These are phyloP conservation scores for Guyanaporus albipodus DNA, from an alignment of 768 basidiomycete species.

Conservation along the genomic window DNA sequence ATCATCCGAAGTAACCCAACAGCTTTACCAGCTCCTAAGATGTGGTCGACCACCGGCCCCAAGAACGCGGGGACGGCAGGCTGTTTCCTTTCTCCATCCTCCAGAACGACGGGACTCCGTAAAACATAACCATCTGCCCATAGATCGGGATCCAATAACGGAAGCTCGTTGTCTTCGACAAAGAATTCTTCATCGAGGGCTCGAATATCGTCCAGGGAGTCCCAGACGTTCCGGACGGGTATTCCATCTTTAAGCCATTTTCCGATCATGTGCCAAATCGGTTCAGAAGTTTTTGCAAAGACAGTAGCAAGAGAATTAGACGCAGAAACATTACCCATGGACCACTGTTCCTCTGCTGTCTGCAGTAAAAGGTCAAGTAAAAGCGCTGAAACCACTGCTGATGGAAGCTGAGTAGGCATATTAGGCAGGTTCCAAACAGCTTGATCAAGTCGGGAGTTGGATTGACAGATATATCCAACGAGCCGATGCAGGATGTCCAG, in stretches of 20 bases:
- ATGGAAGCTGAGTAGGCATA: slow-evolving; percentile 38
- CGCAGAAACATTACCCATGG: slow-evolving; percentile 52
- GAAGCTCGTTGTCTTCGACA: slow-evolving; percentile 66
- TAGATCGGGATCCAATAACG: slow-evolving; percentile 67
- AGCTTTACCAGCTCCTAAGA: slow-evolving; percentile 72
- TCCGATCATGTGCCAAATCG: slow-evolving; percentile 69
- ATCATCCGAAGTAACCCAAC: slow-evolving; percentile 70
- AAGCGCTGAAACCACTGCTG: slow-evolving; percentile 51
- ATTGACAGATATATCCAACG: slow-evolving; percentile 28
- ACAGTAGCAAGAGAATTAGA: slow-evolving; percentile 57
- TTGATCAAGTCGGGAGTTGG: slow-evolving; percentile 23
- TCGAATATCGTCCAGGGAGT: slow-evolving; percentile 15
- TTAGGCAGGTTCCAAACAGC: slow-evolving; percentile 41
- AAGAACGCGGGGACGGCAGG: slow-evolving; percentile 56
- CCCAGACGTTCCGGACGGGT: slow-evolving; percentile 42
- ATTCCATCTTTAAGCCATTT: slow-evolving; percentile 74
- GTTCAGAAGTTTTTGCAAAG: slow-evolving; percentile 61
- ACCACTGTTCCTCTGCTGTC: slow-evolving; percentile 54
- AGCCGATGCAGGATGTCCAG: slow-evolving; percentile 44
- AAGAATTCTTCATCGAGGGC: slow-evolving; percentile 73
- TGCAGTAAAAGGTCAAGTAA: slow-evolving; percentile 62
- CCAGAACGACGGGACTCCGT: slow-evolving; percentile 36
- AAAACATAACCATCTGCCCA: slow-evolving; percentile 73
- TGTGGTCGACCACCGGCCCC: slow-evolving; percentile 50
- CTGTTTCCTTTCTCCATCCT: slow-evolving; percentile 24